These are phyloP conservation scores for Arachnomyces sp. DNA, from an alignment of 2,329 filamentous ascomycete species.

Conservation along the genomic window DNA sequence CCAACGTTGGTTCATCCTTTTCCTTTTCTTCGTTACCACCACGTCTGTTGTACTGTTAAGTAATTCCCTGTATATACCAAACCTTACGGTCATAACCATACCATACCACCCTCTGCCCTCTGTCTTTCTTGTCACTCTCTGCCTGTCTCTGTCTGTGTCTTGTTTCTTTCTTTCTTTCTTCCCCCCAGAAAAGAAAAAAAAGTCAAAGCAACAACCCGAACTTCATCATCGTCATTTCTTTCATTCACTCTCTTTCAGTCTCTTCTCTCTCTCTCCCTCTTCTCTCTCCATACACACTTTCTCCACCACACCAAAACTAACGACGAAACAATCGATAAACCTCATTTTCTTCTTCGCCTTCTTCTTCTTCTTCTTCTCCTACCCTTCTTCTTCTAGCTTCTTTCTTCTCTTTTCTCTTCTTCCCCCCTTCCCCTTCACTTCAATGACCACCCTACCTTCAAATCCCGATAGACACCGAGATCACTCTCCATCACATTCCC, in stretches of 20 bases:
- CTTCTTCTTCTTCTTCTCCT: conserved; percentile 8
- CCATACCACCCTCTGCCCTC: neutral
- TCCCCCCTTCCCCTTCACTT: conserved; percentile 4
- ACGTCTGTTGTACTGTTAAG: no score
- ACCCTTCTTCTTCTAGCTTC: conserved; percentile 3
- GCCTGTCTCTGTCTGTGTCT: neutral
- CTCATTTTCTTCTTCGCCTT: conserved; percentile 3
- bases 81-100: conserved; percentile 1
- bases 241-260: conserved; percentile 22
- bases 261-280: conserved; percentile 5
- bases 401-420: conserved; percentile 8
- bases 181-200: no score
- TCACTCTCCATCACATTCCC: neutral
- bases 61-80: no score
- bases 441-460: conserved; percentile 7
- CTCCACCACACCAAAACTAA: neutral
- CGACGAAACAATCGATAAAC: no score
- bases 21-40: no score
- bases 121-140: neutral
- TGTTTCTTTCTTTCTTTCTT: no score
- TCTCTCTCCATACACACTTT: conserved; percentile 5
- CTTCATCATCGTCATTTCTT: conserved; percentile 1
- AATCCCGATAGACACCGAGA: neutral
- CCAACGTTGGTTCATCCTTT: no score
- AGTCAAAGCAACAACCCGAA: conserved; percentile 9